A percentile compares a stretch with the other conserved stretches of the same genome.
phyloP scores from a whole-genome alignment of 2,329 filamentous ascomycete species.

The Penicillium thymicola region DNA sequence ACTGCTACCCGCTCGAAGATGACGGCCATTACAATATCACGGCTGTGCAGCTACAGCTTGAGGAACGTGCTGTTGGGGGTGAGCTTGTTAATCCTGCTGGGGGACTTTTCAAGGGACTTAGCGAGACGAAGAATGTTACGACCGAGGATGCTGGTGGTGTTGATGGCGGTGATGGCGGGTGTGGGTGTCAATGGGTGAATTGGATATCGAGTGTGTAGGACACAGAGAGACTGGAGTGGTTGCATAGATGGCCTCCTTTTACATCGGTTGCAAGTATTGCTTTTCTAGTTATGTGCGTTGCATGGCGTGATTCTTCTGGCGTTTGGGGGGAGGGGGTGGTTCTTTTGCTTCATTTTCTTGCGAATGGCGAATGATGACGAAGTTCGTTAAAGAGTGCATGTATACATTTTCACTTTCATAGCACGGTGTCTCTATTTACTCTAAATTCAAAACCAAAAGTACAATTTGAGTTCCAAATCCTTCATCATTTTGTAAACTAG shows the following conservation, averaged over 20 bases:
- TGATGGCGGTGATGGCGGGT: conserved; percentile 60
- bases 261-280: neutral
- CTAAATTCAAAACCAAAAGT: neutral
- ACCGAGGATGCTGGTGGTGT: conserved; percentile 43
- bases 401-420: neutral
- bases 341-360: conserved; percentile 1
- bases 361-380: neutral
- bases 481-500: too few relatives aligned
- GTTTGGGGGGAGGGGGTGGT: neutral
- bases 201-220: conserved; percentile 31
- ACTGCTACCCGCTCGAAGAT: conserved; percentile 57
- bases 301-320: neutral
- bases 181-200: conserved; percentile 59
- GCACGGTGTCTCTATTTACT: neutral
- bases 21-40: conserved; percentile 46
- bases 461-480: too few relatives aligned
- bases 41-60: conserved; percentile 49
- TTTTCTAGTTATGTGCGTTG: neutral
- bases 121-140: conserved; percentile 1
- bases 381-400: neutral
- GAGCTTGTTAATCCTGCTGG: conserved; percentile 50
- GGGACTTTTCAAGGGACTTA: conserved; percentile 40
- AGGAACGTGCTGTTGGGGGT: conserved; percentile 52
- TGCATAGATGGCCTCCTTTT: neutral
- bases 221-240: neutral